Percentiles rank a stretch among this genome's conserved stretches.
Evolutionary conservation across 805 yeast genomes (phyloP).

Genomic region (Zygotorulaspora florentina): DNA sequence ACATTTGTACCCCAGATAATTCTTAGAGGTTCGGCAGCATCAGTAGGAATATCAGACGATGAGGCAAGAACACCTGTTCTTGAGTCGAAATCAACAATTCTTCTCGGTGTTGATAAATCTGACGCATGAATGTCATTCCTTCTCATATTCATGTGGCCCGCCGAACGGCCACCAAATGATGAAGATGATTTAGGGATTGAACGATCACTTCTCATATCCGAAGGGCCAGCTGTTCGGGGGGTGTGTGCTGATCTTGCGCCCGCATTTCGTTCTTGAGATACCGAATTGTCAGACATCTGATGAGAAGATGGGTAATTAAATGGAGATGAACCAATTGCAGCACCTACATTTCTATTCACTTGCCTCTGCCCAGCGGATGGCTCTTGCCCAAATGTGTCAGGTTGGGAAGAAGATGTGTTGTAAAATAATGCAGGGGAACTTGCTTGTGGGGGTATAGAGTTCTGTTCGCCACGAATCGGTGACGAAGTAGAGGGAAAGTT

Average conservation of each 20-base stretch:
- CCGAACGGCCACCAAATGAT: slow-evolving; percentile 30
- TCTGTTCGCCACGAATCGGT: slow-evolving; percentile 35
- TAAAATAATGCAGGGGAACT: slow-evolving; percentile 36
- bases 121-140: slow-evolving; percentile 78
- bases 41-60: slow-evolving; percentile 32
- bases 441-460: slow-evolving; percentile 37
- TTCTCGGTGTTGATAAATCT: slow-evolving; percentile 70
- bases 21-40: slow-evolving; percentile 68
- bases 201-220: slow-evolving; percentile 45
- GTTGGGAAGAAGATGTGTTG: slow-evolving; percentile 33
- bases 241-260: slow-evolving; percentile 13
- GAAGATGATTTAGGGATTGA: slow-evolving; percentile 23
- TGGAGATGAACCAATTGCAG: slow-evolving; percentile 42
- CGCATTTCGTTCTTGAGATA: slow-evolving; percentile 16
- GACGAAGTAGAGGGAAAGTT: slow-evolving; percentile 9
- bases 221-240: slow-evolving; percentile 33
- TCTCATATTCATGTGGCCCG: slow-evolving; percentile 48
- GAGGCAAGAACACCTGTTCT: slow-evolving; percentile 28
- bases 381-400: slow-evolving; percentile 28
- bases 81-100: slow-evolving; percentile 49
- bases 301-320: slow-evolving; percentile 41
- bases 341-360: slow-evolving; percentile 12
- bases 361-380: slow-evolving; percentile 12
- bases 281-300: slow-evolving; percentile 28
- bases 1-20: slow-evolving; percentile 99